Conservation (phyloP, 2,329 filamentous ascomycete species). For the Cryphonectria naterciae region DNA sequence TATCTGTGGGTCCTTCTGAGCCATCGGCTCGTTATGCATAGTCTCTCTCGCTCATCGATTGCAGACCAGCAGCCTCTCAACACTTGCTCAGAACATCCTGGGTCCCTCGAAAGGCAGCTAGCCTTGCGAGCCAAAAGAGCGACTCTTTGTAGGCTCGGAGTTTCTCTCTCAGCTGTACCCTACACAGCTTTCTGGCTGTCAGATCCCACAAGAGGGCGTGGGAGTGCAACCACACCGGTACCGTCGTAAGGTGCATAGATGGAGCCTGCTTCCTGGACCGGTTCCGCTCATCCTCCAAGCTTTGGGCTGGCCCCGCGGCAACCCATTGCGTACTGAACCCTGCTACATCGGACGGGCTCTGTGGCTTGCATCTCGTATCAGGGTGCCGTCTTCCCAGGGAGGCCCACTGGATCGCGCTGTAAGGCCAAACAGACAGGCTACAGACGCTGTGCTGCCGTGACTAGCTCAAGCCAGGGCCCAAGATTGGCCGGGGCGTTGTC, state of each 20-base stretch:
- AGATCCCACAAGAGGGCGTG: neutral
- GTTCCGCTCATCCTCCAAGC: neutral
- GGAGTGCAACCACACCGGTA: neutral
- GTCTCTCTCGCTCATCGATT: neutral
- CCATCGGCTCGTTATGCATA: neutral
- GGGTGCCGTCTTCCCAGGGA: constrained; percentile 1
- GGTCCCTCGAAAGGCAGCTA: neutral
- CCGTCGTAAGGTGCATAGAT: neutral
- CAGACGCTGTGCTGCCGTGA: constrained; percentile 5
- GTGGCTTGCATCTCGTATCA: constrained; percentile 21
- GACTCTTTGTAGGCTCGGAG: neutral
- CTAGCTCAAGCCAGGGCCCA: neutral
- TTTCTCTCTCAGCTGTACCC: neutral
- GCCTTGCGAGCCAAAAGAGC: neutral
- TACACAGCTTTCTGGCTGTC: neutral
- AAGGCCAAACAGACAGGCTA: constrained; percentile 5
- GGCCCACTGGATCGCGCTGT: neutral
- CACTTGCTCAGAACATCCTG: neutral
- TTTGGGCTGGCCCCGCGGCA: constrained; percentile 1
- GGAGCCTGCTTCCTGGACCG: neutral
- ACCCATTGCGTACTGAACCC: neutral
- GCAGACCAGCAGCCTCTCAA: neutral
- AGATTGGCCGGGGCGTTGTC: constrained; percentile 5
- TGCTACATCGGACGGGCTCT: constrained; percentile 1
- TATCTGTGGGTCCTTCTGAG: neutral